Percentiles rank a stretch among this genome's conserved stretches.
These are phyloP conservation scores for Saccharomycopsis sp. DNA, from an alignment of 805 yeast species.

Conservation along the genomic window DNA sequence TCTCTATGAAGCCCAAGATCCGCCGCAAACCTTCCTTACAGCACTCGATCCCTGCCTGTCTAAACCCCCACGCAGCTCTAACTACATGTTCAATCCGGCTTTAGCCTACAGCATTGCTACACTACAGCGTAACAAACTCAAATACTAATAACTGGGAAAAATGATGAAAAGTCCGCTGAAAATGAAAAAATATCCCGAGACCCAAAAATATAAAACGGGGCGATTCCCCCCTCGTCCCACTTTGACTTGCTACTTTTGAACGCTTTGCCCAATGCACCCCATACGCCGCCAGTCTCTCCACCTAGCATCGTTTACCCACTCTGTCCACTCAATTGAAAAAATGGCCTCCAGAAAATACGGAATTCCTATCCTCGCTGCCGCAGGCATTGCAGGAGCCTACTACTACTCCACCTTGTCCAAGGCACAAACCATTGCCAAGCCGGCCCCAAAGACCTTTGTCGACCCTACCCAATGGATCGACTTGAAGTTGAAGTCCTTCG, in stretches of 20 bases:
- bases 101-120: too few species aligned
- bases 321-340: background rate
- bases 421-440: slow-evolving; percentile 22
- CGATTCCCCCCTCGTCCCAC: background rate
- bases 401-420: slow-evolving; percentile 23
- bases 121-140: too few species aligned
- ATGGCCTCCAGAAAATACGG: slow-evolving; percentile 9
- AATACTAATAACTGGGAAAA: too few species aligned
- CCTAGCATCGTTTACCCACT: background rate
- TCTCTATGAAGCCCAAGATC: too few species aligned
- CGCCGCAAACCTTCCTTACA: too few species aligned
- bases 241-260: background rate
- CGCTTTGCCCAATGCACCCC: background rate
- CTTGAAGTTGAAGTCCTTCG: slow-evolving; percentile 41
- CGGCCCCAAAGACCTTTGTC: slow-evolving; percentile 41
- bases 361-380: slow-evolving; percentile 17
- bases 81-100: too few species aligned
- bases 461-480: slow-evolving; percentile 70
- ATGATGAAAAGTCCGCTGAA: background rate
- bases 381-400: slow-evolving; percentile 22
- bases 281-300: background rate
- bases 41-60: too few species aligned
- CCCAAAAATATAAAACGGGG: background rate
- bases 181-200: background rate
- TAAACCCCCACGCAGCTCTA: too few species aligned